Evolutionary conservation across 2,329 filamentous ascomycete genomes (phyloP), one percentile per base, ranked within the genome.

Genomic region (Fusarium sp.): DNA sequence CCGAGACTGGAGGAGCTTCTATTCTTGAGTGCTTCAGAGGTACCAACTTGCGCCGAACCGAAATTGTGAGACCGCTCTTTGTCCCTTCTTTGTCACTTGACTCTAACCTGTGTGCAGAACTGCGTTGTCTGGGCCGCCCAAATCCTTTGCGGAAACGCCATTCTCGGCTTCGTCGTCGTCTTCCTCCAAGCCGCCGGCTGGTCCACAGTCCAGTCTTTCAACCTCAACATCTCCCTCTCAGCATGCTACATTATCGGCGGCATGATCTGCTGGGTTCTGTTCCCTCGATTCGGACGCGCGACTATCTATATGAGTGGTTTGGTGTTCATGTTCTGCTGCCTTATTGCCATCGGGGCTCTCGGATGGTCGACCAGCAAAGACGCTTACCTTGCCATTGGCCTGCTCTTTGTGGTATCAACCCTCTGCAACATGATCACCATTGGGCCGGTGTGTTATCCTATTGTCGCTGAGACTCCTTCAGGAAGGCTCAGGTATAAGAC

Each of bases 401-500:
- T 82, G 2, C 55, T 81, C 3, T 61, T 82, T 11, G 77, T 81
- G 10, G 71, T 80, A 6, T 81, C 78, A 3, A 81, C 78, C 1
- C 42, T 82, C 28, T 73, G 70, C 44, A 82, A 81, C 24, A 82
- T 81, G 80, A 80, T 82, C 20, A 82, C 80, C 1, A 70, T 81
- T 15, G 81, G 81, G 0, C 81, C 81, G 1, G 80, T 82, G 20
- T 81, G 81, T 45, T 84, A 84, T 74, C 81, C 81, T 6, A 80
- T 84, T 32, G 81, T 84, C 1, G 77, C 83, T 3, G 83, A 84
- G 74, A 79, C 82, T 5, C 84, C 85, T 0, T 86, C 85, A 0
- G 83, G 81, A 4, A 80, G 85, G 17, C 80, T 87, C 4, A 80
- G 84, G 15, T 81, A 83, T 39, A 85, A 86, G 78, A 86, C 85